Evolutionary conservation across 2,329 filamentous ascomycete genomes (phyloP), one percentile per base, ranked within the genome.

Genomic region (Beauveria sp.): DNA sequence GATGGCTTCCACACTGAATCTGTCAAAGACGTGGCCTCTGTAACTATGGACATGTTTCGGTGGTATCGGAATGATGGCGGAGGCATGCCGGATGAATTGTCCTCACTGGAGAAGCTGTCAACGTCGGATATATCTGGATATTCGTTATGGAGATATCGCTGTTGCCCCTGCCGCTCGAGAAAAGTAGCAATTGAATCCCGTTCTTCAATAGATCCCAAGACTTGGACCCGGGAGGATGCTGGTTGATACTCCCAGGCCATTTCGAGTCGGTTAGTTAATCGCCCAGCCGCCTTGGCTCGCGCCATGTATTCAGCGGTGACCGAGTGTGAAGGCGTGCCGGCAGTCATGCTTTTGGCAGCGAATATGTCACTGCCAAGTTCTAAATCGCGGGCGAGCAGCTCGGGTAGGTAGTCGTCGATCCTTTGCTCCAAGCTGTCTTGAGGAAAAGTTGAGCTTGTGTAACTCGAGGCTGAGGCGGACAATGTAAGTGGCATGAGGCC

Each of bases 381-480:
- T 51, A 85, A 72, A 64, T 86, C 81, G 62, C 74, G 76, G 7
- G 77, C 82, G n/a, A 86, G 72, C 45, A 84, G 66, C 70, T 86
- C 83, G 2, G 83, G 80, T 20, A 86, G 72, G 70, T 79, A 85
- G 68, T 77, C 77, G 55, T 72, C 72, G 12, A 68, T 65, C 51
- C 68, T 66, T 20, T 66, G 67, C 70, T 72, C 64, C 57, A 73
- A 68, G 40, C 60, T 64, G 20, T 71, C 69, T 40, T 70, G 67
- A 49, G 63, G 65, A 16, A 64, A 56, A 9, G 67, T 61, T 18
- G 62, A 64, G 51, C 51, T 68, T 5, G 68, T 63, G 43, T 66
- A 66, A 51, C 63, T 67, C 46, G 70, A 67, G 18, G 63, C 67
- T 3, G 71, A 65, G 14, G 66, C 63, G 34, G 72, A 71, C 16